Evolutionary conservation across 805 yeast species (phyloP).

Genomic region (Starmerella etchellsii): DNA sequence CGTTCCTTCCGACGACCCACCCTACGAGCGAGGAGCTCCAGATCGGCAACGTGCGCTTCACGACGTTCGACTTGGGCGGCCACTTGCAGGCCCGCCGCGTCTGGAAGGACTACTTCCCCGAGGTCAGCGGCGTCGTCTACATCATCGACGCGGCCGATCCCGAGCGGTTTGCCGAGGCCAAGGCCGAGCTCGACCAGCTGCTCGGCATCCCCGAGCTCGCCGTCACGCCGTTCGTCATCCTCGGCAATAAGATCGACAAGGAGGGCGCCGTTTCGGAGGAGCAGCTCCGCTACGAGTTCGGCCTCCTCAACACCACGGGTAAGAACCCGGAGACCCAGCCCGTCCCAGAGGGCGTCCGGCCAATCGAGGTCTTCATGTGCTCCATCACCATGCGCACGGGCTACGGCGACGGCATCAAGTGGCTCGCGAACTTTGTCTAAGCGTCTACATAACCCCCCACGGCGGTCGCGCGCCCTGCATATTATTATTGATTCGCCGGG

Average conservation of each 20-base stretch:
- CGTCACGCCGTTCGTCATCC: slow-evolving; percentile 78
- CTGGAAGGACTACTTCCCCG: slow-evolving; percentile 99
- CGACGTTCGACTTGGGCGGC: slow-evolving; percentile 97
- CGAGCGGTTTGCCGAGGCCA: slow-evolving; percentile 87
- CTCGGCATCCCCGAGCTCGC: slow-evolving; percentile 84
- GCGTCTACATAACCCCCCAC: too few species aligned
- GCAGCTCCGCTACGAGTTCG: slow-evolving; percentile 81
- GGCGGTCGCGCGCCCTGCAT: too few species aligned
- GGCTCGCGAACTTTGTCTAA: slow-evolving; percentile 91
- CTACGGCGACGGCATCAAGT: slow-evolving; percentile 94
- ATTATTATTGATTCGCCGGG: too few species aligned
- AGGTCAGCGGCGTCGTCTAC: slow-evolving; percentile 93
- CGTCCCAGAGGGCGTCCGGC: slow-evolving; percentile 56
- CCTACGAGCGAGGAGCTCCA: slow-evolving; percentile 96
- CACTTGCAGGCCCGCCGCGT: slow-evolving; percentile 97
- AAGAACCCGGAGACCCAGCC: slow-evolving; percentile 53
- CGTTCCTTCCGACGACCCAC: slow-evolving; percentile 94
- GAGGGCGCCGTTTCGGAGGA: slow-evolving; percentile 90
- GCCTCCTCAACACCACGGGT: slow-evolving; percentile 82
- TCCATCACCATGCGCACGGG: slow-evolving; percentile 98
- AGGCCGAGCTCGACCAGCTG: slow-evolving; percentile 85
- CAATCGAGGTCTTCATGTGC: slow-evolving; percentile 94
- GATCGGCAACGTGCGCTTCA: slow-evolving; percentile 90
- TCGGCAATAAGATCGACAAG: slow-evolving; percentile 94
- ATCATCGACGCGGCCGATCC: slow-evolving; percentile 95